A percentile compares a stretch with the other conserved stretches of the same genome.
These are phyloP conservation scores for Psidium guajava DNA, from an alignment of 345 rosid species.

Conservation along the genomic window DNA sequence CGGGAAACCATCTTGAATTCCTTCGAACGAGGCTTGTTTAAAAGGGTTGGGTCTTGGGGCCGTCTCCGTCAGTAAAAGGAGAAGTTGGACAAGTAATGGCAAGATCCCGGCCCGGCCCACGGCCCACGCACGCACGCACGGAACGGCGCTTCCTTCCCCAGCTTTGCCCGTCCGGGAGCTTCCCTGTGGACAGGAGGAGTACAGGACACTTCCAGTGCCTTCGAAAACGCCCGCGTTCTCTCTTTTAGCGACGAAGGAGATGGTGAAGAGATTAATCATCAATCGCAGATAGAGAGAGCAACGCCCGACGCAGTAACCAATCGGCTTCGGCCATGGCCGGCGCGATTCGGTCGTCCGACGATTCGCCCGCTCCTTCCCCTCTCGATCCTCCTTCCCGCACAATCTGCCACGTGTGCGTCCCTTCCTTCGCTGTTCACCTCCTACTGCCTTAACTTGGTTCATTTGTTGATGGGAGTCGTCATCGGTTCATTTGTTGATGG, in stretches of 20 bases:
- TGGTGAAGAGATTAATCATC: not conserved
- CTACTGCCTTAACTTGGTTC: not conserved
- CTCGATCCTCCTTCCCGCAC: conserved; percentile 43
- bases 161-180: not conserved
- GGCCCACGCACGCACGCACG: not conserved
- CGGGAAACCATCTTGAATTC: too few species aligned
- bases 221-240: not conserved
- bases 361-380: conserved; percentile 29
- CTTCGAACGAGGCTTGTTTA: too few species aligned
- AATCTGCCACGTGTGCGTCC: conserved; percentile 66
- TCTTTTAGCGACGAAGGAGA: not conserved
- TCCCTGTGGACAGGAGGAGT: not conserved
- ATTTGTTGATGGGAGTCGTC: not conserved
- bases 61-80: too few species aligned
- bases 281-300: not conserved
- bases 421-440: not conserved
- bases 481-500: not conserved
- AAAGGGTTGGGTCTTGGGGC: too few species aligned
- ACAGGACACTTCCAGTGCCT: not conserved
- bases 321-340: conserved; percentile 11
- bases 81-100: too few species aligned
- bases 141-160: too few species aligned
- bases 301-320: not conserved
- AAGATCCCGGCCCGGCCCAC: not conserved
- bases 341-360: conserved; percentile 25